A percentile compares a stretch with the other conserved stretches of the same genome.
Conservation (phyloP, 2,329 filamentous ascomycete genomes). For the Aureobasidium lini region DNA sequence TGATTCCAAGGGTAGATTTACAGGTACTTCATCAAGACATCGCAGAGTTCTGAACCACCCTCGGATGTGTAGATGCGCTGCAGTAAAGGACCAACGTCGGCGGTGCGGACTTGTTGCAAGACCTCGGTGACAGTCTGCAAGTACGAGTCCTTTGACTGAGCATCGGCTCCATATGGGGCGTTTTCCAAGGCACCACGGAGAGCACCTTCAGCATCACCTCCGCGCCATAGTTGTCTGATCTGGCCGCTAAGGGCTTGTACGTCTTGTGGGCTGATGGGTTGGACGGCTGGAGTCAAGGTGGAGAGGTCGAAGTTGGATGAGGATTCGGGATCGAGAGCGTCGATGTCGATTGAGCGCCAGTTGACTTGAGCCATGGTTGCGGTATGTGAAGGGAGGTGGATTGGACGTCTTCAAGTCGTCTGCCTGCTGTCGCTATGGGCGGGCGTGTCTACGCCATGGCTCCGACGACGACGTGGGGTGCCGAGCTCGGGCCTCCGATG, state of each 20-base stretch:
- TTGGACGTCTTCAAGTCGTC: not conserved
- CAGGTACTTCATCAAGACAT: conserved; percentile 97
- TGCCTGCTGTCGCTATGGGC: not conserved
- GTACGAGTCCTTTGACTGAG: conserved; percentile 63
- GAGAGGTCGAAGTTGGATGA: conserved; percentile 83
- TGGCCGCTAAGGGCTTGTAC: conserved; percentile 71
- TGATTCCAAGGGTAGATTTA: conserved; percentile 42
- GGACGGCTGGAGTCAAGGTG: conserved; percentile 68
- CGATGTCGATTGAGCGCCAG: conserved; percentile 88
- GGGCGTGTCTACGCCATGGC: not conserved
- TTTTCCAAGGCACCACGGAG: conserved; percentile 77
- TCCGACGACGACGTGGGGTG: not conserved
- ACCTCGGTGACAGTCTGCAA: conserved; percentile 86
- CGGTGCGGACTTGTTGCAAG: conserved; percentile 89
- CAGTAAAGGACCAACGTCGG: conserved; percentile 87
- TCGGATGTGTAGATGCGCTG: conserved; percentile 70
- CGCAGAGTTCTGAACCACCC: conserved; percentile 75
- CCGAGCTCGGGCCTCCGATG: not conserved
- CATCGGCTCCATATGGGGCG: conserved; percentile 61
- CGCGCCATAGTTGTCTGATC: conserved; percentile 78
- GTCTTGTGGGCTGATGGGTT: conserved; percentile 68
- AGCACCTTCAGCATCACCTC: conserved; percentile 81
- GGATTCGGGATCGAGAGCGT: conserved; percentile 83
- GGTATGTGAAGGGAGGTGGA: not conserved
- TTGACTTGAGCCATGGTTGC: conserved; percentile 44